Conservation (phyloP, 495 filamentous ascomycete species). For the Lasiosphaeris hirsuta region DNA sequence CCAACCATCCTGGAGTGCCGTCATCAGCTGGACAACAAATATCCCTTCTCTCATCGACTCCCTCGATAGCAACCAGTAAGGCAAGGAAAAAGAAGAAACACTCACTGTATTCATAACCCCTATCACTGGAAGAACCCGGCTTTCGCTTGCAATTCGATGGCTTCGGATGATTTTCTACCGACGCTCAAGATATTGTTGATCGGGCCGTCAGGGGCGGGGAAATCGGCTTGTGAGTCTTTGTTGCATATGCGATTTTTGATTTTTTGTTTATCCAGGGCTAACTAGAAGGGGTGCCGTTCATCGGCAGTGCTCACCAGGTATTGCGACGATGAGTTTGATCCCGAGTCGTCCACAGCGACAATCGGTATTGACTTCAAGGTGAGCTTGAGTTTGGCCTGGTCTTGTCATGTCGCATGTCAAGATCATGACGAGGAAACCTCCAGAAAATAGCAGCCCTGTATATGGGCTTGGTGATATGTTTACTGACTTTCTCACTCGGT, state of each 20-base stretch:
- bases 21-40: neutral
- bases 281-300: neutral
- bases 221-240: conserved; percentile 47
- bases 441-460: too few relatives aligned
- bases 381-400: neutral
- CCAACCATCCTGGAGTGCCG: neutral
- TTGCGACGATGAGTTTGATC: conserved; percentile 60
- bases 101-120: neutral
- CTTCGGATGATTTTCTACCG: conserved; percentile 47
- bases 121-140: neutral
- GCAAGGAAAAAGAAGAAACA: neutral
- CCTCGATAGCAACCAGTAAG: too few relatives aligned
- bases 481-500: neutral
- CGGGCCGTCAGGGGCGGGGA: conserved; percentile 52
- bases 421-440: too few relatives aligned
- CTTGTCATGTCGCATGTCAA: neutral
- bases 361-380: conserved; percentile 64
- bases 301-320: conserved; percentile 32
- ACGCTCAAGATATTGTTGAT: conserved; percentile 53
- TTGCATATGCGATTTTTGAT: neutral
- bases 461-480: neutral
- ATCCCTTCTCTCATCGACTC: neutral
- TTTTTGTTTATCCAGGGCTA: neutral
- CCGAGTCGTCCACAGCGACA: conserved; percentile 54
- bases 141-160: conserved; percentile 22